phyloP scores from a whole-genome alignment of 2,329 filamentous ascomycete genomes.

The Chaetomiaceae sp. region DNA sequence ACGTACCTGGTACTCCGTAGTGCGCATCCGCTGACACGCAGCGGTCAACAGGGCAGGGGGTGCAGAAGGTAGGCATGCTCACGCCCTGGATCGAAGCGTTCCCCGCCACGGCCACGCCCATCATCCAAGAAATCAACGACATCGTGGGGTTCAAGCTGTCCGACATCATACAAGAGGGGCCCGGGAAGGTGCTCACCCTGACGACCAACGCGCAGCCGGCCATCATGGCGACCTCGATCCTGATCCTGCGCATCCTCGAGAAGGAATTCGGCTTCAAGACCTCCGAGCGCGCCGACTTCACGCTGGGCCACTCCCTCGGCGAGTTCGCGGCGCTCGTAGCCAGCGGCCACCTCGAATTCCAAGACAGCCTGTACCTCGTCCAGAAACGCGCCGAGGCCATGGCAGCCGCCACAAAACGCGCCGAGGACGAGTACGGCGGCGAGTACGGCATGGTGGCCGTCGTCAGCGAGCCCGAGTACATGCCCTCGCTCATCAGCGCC shows the following conservation, averaged over 20 bases:
- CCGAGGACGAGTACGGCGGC: constrained; percentile 63
- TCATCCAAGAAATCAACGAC: constrained; percentile 81
- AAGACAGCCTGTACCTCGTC: constrained; percentile 73
- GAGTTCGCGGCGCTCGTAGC: constrained; percentile 90
- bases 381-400: constrained; percentile 76
- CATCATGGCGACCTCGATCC: constrained; percentile 90
- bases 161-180: constrained; percentile 71
- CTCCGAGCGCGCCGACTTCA: constrained; percentile 69
- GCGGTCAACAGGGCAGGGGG: constrained; percentile 65
- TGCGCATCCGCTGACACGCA: background rate
- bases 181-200: constrained; percentile 69
- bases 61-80: constrained; percentile 85
- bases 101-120: constrained; percentile 67
- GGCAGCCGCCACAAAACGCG: constrained; percentile 67
- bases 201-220: constrained; percentile 90
- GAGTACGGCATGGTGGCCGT: constrained; percentile 94
- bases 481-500: constrained; percentile 63
- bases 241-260: constrained; percentile 84
- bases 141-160: constrained; percentile 72
- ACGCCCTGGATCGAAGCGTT: constrained; percentile 83
- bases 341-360: constrained; percentile 72
- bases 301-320: constrained; percentile 84
- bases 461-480: constrained; percentile 77
- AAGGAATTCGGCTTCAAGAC: constrained; percentile 75
- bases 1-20: constrained; percentile 6